Percentiles rank a stretch among this genome's conserved stretches.
Evolutionary conservation across 1,284 basidiomycete species (phyloP).

Genomic region (Marasmius sp.): DNA sequence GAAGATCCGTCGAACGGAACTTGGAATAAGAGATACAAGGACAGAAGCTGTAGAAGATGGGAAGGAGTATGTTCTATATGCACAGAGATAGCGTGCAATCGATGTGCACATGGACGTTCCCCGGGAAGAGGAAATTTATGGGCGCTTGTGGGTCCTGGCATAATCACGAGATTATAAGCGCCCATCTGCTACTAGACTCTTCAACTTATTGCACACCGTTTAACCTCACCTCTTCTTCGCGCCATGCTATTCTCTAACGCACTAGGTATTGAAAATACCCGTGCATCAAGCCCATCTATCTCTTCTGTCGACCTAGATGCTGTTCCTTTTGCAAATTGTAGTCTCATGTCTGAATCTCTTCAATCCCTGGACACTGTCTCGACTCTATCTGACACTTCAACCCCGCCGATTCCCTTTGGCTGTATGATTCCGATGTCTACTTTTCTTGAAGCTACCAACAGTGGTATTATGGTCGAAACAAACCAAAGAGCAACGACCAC

Average conservation of each 20-base stretch:
- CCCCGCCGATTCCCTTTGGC: conserved; percentile 29
- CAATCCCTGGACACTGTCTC: conserved; percentile 28
- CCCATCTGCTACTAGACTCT: neutral
- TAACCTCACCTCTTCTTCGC: neutral
- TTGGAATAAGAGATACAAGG: no score
- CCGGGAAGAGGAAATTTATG: no score
- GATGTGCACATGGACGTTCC: no score
- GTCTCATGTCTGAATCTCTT: conserved; percentile 23
- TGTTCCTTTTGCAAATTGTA: neutral
- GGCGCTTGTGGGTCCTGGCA: no score
- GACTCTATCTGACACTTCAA: conserved; percentile 20
- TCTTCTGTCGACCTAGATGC: conserved; percentile 6
- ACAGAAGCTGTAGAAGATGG: no score
- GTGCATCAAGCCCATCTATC: conserved; percentile 2
- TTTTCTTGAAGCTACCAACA: conserved; percentile 13
- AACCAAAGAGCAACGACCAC: conserved; percentile 29
- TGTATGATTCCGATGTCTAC: conserved; percentile 21
- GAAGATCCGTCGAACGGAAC: no score
- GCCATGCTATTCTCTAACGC: neutral
- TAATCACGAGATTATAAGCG: no score
- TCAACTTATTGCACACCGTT: neutral
- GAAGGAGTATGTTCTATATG: no score
- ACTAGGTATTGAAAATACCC: neutral
- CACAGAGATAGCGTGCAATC: no score
- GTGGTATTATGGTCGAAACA: conserved; percentile 3